A percentile compares a stretch with the other conserved stretches of the same genome.
These are phyloP conservation scores for Tubosaeta brunneosetosa DNA, from an alignment of 768 basidiomycete species.

Conservation along the genomic window DNA sequence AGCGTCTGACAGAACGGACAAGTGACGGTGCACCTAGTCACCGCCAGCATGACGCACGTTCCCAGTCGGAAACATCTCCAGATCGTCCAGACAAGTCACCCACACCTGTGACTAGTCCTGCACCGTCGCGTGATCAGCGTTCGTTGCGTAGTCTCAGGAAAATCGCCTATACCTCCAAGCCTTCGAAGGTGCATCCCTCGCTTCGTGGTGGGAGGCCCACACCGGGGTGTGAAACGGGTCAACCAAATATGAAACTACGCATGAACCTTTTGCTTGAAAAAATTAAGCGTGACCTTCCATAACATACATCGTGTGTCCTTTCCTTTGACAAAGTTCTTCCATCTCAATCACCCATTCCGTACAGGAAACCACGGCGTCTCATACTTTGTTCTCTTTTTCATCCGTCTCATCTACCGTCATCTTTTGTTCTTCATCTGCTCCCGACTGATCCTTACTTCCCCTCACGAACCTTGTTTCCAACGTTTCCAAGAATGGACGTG, in stretches of 20 bases:
- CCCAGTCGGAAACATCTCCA: background rate
- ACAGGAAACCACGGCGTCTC: slow-evolving; percentile 11
- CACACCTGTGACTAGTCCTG: background rate
- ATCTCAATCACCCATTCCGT: background rate
- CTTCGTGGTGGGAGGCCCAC: slow-evolving; percentile 29
- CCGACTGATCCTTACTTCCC: slow-evolving; percentile 33
- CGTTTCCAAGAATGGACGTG: slow-evolving; percentile 49
- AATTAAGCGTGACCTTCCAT: slow-evolving; percentile 62
- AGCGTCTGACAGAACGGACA: slow-evolving; percentile 28
- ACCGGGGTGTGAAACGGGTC: slow-evolving; percentile 32
- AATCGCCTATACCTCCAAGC: slow-evolving; percentile 56
- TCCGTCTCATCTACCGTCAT: slow-evolving; percentile 39
- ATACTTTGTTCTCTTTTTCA: slow-evolving; percentile 57
- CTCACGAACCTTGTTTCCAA: slow-evolving; percentile 64
- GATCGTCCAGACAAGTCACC: slow-evolving; percentile 1
- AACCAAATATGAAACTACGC: slow-evolving; percentile 79
- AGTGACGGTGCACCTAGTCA: background rate
- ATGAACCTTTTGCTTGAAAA: slow-evolving; percentile 86
- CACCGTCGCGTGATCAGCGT: slow-evolving; percentile 9
- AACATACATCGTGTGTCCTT: slow-evolving; percentile 10
- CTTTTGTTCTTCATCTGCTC: slow-evolving; percentile 24
- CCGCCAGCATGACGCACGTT: background rate
- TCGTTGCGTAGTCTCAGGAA: slow-evolving; percentile 58
- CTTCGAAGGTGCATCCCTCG: slow-evolving; percentile 48
- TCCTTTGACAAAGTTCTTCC: background rate